A percentile compares a stretch with the other conserved stretches of the same genome.
Conservation (phyloP, 2,329 filamentous ascomycete species). For the Pochonia chlamydosporia region DNA sequence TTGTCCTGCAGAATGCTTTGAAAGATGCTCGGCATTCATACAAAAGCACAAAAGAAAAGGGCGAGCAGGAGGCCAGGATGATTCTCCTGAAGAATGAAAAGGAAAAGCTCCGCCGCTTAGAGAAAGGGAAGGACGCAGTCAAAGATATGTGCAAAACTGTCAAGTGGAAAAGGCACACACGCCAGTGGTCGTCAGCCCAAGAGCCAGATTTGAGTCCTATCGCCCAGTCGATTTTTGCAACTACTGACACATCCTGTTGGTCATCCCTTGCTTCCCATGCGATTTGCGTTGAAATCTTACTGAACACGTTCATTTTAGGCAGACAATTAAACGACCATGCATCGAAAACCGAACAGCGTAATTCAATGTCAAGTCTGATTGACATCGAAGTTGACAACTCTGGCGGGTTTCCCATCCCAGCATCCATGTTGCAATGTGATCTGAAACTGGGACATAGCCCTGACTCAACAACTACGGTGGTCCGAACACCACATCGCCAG, state of each 20-base stretch:
- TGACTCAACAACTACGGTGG: constrained; percentile 31
- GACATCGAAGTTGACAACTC: background rate
- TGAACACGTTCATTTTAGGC: background rate
- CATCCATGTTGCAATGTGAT: background rate
- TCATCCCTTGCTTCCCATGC: background rate
- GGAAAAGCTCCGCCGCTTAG: constrained; percentile 37
- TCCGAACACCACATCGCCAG: constrained; percentile 26
- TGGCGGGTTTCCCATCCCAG: background rate
- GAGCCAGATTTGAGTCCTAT: constrained; percentile 46
- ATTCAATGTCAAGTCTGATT: constrained; percentile 1
- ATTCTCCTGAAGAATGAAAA: constrained; percentile 23
- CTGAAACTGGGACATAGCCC: constrained; percentile 4
- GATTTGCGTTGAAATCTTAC: background rate
- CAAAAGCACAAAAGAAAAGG: constrained; percentile 36
- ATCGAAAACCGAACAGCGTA: background rate
- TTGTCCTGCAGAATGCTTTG: constrained; percentile 24
- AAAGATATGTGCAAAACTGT: constrained; percentile 24
- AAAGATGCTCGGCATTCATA: constrained; percentile 28
- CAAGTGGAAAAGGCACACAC: constrained; percentile 38
- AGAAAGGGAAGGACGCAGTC: constrained; percentile 33
- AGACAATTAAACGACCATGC: constrained; percentile 1
- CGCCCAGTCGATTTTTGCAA: constrained; percentile 32
- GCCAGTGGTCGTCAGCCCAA: constrained; percentile 46
- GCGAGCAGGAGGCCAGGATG: constrained; percentile 37
- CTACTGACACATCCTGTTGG: constrained; percentile 19